These are phyloP conservation scores for Peniophora sp. DNA, from an alignment of 1,284 basidiomycete species.

Conservation along the genomic window DNA sequence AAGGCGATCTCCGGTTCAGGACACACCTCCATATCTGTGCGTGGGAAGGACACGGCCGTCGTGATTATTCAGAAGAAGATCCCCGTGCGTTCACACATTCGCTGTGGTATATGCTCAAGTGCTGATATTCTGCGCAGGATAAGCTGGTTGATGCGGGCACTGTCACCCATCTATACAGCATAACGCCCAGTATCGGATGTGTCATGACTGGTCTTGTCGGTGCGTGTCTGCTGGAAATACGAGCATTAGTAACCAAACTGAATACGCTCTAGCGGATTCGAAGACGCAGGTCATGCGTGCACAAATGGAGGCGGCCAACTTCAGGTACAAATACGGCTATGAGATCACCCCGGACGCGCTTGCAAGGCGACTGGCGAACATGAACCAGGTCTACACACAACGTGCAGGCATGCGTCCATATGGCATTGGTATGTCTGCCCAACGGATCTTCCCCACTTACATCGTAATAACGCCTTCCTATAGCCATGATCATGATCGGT, in stretches of 20 bases:
- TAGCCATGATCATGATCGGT: slow-evolving; percentile 96
- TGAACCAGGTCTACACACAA: slow-evolving; percentile 99
- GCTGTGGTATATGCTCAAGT: not conserved
- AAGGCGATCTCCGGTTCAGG: slow-evolving; percentile 97
- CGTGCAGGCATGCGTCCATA: slow-evolving; percentile 95
- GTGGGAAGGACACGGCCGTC: slow-evolving; percentile 92
- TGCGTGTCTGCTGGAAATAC: too few species aligned
- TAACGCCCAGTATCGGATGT: slow-evolving; percentile 95
- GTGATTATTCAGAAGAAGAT: slow-evolving; percentile 99
- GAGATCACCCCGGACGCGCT: slow-evolving; percentile 96
- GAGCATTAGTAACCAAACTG: too few species aligned
- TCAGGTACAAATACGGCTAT: slow-evolving; percentile 96
- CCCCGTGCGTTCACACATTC: slow-evolving; percentile 53
- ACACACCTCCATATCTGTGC: slow-evolving; percentile 87
- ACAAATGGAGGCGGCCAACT: slow-evolving; percentile 86
- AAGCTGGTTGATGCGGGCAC: slow-evolving; percentile 95
- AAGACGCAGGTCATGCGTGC: slow-evolving; percentile 87
- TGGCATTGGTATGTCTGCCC: slow-evolving; percentile 71
- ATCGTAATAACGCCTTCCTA: not conserved
- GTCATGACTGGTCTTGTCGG: slow-evolving; percentile 96
- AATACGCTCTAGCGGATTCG: slow-evolving; percentile 95
- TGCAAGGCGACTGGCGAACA: slow-evolving; percentile 91
- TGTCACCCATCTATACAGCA: slow-evolving; percentile 93
- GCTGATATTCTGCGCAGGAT: slow-evolving; percentile 49
- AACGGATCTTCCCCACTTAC: not conserved